These are phyloP conservation scores for Trametes sanguinea DNA, from an alignment of 768 basidiomycete genomes.

Conservation along the genomic window DNA sequence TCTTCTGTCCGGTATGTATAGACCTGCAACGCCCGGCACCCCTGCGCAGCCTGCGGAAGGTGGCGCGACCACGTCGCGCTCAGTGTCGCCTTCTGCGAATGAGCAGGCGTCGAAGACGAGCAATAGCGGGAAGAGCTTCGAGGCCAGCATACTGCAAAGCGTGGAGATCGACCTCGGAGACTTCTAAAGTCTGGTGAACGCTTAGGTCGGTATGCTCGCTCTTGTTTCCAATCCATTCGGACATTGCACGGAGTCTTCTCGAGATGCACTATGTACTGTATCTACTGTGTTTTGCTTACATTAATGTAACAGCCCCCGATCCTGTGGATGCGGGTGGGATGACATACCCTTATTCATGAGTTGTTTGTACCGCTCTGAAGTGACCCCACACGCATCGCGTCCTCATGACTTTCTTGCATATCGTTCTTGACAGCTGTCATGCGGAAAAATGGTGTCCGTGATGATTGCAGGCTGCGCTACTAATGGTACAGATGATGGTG, in stretches of 20 bases:
- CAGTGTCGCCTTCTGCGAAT: slow-evolving; percentile 33
- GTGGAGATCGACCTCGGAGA: slow-evolving; percentile 81
- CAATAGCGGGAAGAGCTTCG: slow-evolving; percentile 46
- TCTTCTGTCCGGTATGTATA: slow-evolving; percentile 23
- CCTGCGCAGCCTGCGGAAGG: slow-evolving; percentile 38
- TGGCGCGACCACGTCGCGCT: slow-evolving; percentile 31
- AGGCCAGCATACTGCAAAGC: slow-evolving; percentile 59
- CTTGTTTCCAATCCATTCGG: background rate
- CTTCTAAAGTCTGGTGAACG: slow-evolving; percentile 47
- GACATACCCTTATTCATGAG: no score
- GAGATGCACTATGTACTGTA: slow-evolving; percentile 11
- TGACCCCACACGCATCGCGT: no score
- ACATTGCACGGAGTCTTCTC: slow-evolving; percentile 9
- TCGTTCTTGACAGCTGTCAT: no score
- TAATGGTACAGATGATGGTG: background rate
- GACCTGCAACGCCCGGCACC: slow-evolving; percentile 42
- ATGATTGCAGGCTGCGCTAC: no score
- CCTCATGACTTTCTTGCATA: no score
- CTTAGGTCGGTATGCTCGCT: background rate
- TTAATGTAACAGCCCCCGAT: background rate
- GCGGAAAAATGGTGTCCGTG: no score
- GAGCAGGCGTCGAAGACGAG: slow-evolving; percentile 29
- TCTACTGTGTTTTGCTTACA: slow-evolving; percentile 7
- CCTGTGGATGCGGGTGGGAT: background rate
- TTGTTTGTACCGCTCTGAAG: no score